These are phyloP conservation scores for Ophiostoma triangulosporum DNA, from an alignment of 2,329 filamentous ascomycete species.

Conservation along the genomic window DNA sequence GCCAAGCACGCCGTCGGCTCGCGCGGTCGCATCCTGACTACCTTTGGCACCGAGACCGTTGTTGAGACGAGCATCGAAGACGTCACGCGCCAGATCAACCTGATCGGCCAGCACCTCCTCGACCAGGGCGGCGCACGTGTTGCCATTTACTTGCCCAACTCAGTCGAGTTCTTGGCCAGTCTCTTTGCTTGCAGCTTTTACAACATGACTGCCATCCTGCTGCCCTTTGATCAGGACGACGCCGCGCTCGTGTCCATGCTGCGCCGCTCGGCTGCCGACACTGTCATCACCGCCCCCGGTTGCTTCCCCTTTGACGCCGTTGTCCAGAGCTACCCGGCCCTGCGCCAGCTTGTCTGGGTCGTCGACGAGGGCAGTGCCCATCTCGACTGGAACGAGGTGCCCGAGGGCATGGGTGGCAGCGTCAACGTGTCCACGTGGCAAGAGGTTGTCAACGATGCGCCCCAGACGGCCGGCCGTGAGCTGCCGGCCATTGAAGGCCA, in stretches of 20 bases:
- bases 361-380: slow-evolving; percentile 82
- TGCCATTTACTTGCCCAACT: slow-evolving; percentile 86
- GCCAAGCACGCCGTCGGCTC: neutral
- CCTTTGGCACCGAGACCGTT: slow-evolving; percentile 62
- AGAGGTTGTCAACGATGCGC: slow-evolving; percentile 64
- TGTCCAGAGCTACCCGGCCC: slow-evolving; percentile 46
- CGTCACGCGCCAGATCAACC: slow-evolving; percentile 72
- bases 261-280: slow-evolving; percentile 59
- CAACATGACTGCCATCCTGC: slow-evolving; percentile 66
- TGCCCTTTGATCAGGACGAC: slow-evolving; percentile 69
- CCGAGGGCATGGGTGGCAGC: slow-evolving; percentile 58
- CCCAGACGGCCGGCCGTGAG: slow-evolving; percentile 40
- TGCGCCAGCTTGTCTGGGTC: slow-evolving; percentile 80
- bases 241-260: slow-evolving; percentile 55
- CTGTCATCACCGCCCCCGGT: slow-evolving; percentile 72
- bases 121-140: slow-evolving; percentile 62
- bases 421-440: slow-evolving; percentile 88
- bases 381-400: slow-evolving; percentile 89
- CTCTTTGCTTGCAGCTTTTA: slow-evolving; percentile 88
- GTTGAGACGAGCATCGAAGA: slow-evolving; percentile 60
- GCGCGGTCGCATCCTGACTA: slow-evolving; percentile 60
- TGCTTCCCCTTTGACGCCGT: slow-evolving; percentile 70
- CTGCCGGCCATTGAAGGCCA: slow-evolving; percentile 51
- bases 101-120: slow-evolving; percentile 66
- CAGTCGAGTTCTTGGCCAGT: slow-evolving; percentile 68